Conservation (phyloP, 1,284 basidiomycete species). For the Peniophora sp. region DNA sequence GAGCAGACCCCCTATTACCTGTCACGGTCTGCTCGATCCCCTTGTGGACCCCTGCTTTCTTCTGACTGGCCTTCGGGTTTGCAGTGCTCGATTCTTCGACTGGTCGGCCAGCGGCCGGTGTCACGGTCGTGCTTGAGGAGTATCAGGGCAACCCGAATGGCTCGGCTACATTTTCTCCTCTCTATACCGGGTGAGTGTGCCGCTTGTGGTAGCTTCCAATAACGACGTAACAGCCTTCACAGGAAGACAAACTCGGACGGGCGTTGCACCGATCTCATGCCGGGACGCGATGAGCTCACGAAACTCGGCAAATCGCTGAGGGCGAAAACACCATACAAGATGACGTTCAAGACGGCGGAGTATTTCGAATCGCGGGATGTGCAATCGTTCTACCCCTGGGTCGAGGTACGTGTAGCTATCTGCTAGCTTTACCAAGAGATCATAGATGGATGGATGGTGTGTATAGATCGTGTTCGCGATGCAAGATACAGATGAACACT, state of each 20-base stretch:
- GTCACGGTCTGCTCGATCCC: slow-evolving; percentile 59
- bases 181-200: slow-evolving; percentile 35
- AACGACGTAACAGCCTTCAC: background rate
- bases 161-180: slow-evolving; percentile 14
- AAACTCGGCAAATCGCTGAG: slow-evolving; percentile 31
- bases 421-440: background rate
- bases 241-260: slow-evolving; percentile 80
- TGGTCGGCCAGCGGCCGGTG: slow-evolving; percentile 72
- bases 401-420: slow-evolving; percentile 51
- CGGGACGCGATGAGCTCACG: slow-evolving; percentile 36
- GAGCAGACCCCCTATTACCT: slow-evolving; percentile 79
- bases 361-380: slow-evolving; percentile 67
- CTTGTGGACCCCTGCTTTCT: background rate
- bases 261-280: slow-evolving; percentile 66
- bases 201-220: slow-evolving; percentile 39
- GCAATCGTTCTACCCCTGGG: slow-evolving; percentile 80
- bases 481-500: slow-evolving; percentile 66
- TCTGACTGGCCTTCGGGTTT: background rate
- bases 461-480: slow-evolving; percentile 70
- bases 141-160: slow-evolving; percentile 14
- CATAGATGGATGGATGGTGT: background rate
- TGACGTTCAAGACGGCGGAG: slow-evolving; percentile 75
- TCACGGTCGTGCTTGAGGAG: slow-evolving; percentile 54
- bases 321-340: slow-evolving; percentile 64
- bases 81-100: slow-evolving; percentile 79